Base-by-base conservation (phyloP, 108 stramenopile species). In the Nitzschia palea region DNA sequence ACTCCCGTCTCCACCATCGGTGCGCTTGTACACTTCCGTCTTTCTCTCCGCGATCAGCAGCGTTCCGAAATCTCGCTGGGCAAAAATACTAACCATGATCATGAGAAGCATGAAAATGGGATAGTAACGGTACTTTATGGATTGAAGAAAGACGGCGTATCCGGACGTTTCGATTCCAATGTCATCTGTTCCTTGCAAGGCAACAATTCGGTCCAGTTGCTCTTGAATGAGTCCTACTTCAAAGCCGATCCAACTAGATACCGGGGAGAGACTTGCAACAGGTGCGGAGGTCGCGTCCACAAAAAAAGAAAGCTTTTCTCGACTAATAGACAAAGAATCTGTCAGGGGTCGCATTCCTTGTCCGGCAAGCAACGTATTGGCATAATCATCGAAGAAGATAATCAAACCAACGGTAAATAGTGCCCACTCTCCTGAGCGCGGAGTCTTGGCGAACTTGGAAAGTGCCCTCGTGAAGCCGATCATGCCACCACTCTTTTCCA, bases 191-290 rank as follows among this genome's bases (percentile, higher is more conserved):
- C 62, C 62, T 23, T 78, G 35, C n/a, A 30, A 34, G 8, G 37
- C 55, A 9, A 67, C 20, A 45, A 85, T 80, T 17, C 28, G 59
- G 68, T 89, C 80, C 5, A 90, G 54, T 67, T 86, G 75, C 15
- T 54, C 42, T 37, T 87, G 82, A 58, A 90, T 84, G 43, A 87
- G 71, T n/a, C 55, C 55, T 22, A 84, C 72, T 68, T 87, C 86
- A 40, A 83, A 90, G 30, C 86, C 89, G 57, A 87, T 80, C 89
- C 89, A 90, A 60, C 79, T 75, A 29, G 80, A 82, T 34, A 90
- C 67, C 0, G 89, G 89, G 25, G 71, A 62, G 51, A 90, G 66
- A 42, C 70, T 76, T 25, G 89, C 89, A 45, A 90, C 76, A 17
- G 89, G 89, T 23, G 89, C 84, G 1, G 85, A 56, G 3, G 86